phyloP scores from a whole-genome alignment of 306 rosid genomes.

The Lupinus albus region DNA sequence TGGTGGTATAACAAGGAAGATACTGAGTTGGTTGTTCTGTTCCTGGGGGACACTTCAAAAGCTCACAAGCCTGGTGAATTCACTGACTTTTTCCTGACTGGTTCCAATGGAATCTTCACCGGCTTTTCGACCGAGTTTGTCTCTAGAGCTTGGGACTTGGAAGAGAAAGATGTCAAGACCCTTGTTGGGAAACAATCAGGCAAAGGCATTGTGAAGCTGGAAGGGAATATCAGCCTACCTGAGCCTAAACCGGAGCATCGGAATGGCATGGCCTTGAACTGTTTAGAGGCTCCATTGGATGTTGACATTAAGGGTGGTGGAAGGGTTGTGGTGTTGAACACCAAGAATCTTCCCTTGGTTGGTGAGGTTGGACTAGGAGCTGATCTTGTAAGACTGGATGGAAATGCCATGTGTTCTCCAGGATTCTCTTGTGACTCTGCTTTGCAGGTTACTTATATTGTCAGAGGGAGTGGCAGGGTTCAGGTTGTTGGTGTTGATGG shows the following conservation, averaged over 20 bases:
- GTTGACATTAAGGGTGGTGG: constrained; percentile 76
- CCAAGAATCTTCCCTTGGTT: constrained; percentile 78
- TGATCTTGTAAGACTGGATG: constrained; percentile 77
- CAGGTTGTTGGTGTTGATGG: constrained; percentile 83
- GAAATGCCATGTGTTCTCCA: constrained; percentile 80
- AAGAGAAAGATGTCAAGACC: constrained; percentile 52
- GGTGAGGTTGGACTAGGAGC: constrained; percentile 82
- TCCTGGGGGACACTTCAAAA: constrained; percentile 74
- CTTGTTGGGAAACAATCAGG: constrained; percentile 64
- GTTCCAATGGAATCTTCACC: constrained; percentile 72
- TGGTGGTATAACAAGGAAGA: constrained; percentile 87
- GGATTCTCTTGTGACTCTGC: constrained; percentile 86
- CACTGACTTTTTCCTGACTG: constrained; percentile 67
- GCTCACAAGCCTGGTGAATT: constrained; percentile 82
- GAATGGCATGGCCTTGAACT: constrained; percentile 68
- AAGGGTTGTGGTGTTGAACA: constrained; percentile 77
- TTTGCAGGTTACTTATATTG: constrained; percentile 76
- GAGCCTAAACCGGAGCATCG: constrained; percentile 62
- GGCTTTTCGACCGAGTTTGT: constrained; percentile 79
- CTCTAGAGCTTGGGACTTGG: constrained; percentile 77
- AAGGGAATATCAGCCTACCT: constrained; percentile 47
- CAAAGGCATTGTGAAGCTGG: constrained; percentile 59
- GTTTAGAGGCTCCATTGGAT: constrained; percentile 78
- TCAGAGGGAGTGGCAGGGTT: constrained; percentile 73
- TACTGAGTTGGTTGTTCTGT: constrained; percentile 66